Percentiles rank a stretch among this genome's conserved stretches.
Evolutionary conservation across 2,329 filamentous ascomycete species (phyloP).

Genomic region (Penicillium sumatraense): DNA sequence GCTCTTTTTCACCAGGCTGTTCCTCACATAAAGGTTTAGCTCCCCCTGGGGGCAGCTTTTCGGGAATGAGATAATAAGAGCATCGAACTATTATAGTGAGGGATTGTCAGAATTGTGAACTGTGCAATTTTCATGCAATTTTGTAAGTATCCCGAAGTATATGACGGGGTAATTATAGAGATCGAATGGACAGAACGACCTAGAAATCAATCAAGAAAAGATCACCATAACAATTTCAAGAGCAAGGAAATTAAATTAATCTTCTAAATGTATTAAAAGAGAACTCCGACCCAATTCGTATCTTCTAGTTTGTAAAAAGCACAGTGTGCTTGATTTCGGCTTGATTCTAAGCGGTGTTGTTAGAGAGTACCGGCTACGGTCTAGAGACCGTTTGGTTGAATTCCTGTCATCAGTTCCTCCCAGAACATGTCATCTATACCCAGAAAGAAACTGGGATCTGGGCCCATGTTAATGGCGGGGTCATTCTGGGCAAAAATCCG

Average conservation of each 20-base stretch:
- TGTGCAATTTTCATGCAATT: no score
- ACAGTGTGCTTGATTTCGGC: no score
- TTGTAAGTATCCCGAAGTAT: neutral
- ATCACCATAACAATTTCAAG: no score
- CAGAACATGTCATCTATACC: conserved; percentile 3
- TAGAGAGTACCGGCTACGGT: neutral
- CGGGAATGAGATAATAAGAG: neutral
- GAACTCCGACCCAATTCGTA: neutral
- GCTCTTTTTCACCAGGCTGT: neutral
- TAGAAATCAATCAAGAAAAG: neutral
- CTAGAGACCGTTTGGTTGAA: neutral
- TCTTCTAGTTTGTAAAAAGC: no score
- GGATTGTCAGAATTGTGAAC: no score
- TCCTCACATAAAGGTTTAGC: neutral
- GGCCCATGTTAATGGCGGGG: neutral
- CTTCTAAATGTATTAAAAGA: neutral
- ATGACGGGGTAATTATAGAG: neutral
- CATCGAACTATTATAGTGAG: neutral
- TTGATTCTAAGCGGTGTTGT: neutral
- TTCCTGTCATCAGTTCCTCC: neutral
- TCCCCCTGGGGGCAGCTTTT: neutral
- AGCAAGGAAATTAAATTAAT: no score
- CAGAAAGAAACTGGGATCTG: neutral
- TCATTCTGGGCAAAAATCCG: neutral
- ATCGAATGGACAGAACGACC: neutral